Evolutionary conservation across 2,329 filamentous ascomycete genomes (phyloP).

Genomic region (Hawksworthiomyces lignivorus): DNA sequence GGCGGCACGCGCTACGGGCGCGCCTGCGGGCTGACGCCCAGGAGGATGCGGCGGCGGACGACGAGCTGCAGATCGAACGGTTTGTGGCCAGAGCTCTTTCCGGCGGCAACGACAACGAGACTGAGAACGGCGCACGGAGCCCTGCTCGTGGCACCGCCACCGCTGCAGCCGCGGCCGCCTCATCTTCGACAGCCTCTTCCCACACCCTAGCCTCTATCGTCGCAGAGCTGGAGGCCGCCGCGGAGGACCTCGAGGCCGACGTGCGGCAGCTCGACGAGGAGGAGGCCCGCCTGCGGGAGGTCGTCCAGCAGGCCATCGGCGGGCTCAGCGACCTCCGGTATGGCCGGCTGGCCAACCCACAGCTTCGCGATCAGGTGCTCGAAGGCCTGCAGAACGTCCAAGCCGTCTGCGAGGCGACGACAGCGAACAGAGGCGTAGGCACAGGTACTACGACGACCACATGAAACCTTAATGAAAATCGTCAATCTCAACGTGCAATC

Average conservation of each 20-base stretch:
- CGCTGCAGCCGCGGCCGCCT: not conserved
- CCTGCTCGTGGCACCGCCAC: too few relatives aligned
- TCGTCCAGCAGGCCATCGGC: conserved; percentile 59
- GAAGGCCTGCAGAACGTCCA: conserved; percentile 58
- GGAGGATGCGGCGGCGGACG: conserved; percentile 54
- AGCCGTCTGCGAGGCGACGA: conserved; percentile 49
- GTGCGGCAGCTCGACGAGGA: conserved; percentile 59
- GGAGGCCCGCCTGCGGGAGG: conserved; percentile 49
- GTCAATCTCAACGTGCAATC: too few relatives aligned
- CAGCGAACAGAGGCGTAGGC: too few relatives aligned
- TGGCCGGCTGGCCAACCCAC: conserved; percentile 60
- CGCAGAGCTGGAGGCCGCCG: conserved; percentile 61
- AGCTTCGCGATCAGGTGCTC: conserved; percentile 58
- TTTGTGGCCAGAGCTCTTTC: conserved; percentile 37
- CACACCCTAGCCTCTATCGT: conserved; percentile 61
- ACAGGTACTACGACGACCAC: too few relatives aligned
- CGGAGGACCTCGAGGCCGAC: conserved; percentile 58
- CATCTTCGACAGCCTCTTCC: conserved; percentile 23
- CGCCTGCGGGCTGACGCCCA: conserved; percentile 40
- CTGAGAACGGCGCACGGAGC: not conserved
- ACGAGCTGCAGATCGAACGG: conserved; percentile 57
- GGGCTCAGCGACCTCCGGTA: conserved; percentile 77
- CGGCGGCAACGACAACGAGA: conserved; percentile 4
- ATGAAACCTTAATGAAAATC: too few relatives aligned
- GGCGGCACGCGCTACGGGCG: conserved; percentile 48